Percentiles rank a stretch among this genome's conserved stretches.
Conservation (phyloP, 345 rosid genomes). For the Dimocarpus longan region DNA sequence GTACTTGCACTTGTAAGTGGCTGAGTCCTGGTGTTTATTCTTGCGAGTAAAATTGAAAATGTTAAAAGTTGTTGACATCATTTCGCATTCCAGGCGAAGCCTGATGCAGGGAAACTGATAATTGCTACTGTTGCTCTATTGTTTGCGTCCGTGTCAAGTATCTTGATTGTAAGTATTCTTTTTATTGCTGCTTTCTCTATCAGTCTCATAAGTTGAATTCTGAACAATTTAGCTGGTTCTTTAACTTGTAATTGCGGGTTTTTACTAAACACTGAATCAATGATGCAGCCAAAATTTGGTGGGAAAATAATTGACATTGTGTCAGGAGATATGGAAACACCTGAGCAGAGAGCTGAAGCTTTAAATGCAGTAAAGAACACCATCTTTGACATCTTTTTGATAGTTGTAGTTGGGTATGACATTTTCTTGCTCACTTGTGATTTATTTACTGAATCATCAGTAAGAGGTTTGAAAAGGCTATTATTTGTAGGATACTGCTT, state of each 20-base stretch:
- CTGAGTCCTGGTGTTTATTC: background rate
- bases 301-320: slow-evolving; percentile 70
- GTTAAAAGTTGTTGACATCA: background rate
- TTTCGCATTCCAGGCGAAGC: slow-evolving; percentile 23
- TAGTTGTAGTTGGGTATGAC: slow-evolving; percentile 59
- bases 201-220: background rate
- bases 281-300: slow-evolving; percentile 64
- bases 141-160: slow-evolving; percentile 27
- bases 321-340: slow-evolving; percentile 46
- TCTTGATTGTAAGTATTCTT: slow-evolving; percentile 22
- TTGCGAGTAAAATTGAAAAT: background rate
- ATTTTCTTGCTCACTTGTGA: slow-evolving; percentile 7
- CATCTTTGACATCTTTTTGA: slow-evolving; percentile 44
- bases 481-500: background rate
- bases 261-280: background rate
- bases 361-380: slow-evolving; percentile 49
- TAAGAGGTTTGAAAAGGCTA: background rate
- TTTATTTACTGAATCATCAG: slow-evolving; percentile 5
- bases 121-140: slow-evolving; percentile 24
- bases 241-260: background rate
- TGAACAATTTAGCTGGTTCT: background rate
- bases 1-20: slow-evolving; percentile 31
- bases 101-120: slow-evolving; percentile 32
- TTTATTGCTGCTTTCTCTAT: background rate
- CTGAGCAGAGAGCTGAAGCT: slow-evolving; percentile 53